These are phyloP conservation scores for Gossypium raimondii DNA, from an alignment of 345 rosid species.

Conservation along the genomic window DNA sequence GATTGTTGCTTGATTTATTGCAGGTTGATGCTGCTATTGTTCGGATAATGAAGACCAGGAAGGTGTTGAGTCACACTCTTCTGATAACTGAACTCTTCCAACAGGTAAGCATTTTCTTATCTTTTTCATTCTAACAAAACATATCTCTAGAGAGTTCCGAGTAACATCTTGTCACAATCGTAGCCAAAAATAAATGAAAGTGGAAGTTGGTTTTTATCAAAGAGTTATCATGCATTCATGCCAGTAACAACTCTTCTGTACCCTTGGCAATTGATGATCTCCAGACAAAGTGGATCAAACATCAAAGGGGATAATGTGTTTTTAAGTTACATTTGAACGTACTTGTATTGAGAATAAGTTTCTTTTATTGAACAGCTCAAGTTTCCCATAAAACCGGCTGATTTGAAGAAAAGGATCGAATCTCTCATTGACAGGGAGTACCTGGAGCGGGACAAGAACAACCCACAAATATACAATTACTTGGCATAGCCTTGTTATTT, in stretches of 20 bases:
- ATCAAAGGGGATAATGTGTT: not conserved
- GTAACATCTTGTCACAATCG: not conserved
- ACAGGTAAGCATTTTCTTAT: constrained; percentile 52
- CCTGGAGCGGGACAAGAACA: constrained; percentile 97
- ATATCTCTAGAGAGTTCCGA: not conserved
- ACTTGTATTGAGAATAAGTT: not conserved
- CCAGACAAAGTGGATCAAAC: not conserved
- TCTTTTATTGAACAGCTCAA: constrained; percentile 61
- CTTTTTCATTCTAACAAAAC: not conserved
- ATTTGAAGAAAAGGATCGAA: constrained; percentile 96
- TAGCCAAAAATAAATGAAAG: not conserved
- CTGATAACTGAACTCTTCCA: constrained; percentile 97
- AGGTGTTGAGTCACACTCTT: constrained; percentile 95
- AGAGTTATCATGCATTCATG: not conserved
- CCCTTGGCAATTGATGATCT: not conserved
- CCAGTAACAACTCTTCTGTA: not conserved
- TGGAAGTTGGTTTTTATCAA: not conserved
- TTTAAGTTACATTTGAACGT: not conserved
- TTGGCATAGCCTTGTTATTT: constrained; percentile 43
- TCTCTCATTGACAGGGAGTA: constrained; percentile 94
- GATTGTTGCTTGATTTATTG: constrained; percentile 2
- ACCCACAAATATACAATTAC: constrained; percentile 96
- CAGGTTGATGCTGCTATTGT: constrained; percentile 99
- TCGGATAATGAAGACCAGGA: constrained; percentile 97
- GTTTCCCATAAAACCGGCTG: constrained; percentile 92